Conservation (phyloP, 352 stramenopile species). For the Stephanocyclus meneghinianus region DNA sequence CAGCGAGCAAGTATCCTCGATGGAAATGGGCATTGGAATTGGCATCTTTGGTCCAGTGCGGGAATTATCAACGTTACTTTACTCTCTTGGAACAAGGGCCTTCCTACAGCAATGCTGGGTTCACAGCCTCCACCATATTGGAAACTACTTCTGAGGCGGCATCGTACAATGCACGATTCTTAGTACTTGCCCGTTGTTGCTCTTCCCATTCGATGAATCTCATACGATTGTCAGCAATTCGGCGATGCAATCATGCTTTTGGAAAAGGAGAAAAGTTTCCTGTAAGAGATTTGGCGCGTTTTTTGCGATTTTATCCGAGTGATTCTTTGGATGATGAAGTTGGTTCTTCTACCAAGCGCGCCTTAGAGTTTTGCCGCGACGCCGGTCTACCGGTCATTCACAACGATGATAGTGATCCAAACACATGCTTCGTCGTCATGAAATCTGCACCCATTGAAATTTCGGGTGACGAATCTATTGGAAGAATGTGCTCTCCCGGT, state of each 20-base stretch:
- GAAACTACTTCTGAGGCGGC: neutral
- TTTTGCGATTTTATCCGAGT: slow-evolving; percentile 33
- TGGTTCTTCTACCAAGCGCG: slow-evolving; percentile 1
- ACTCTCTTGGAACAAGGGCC: slow-evolving; percentile 31
- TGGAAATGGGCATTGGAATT: slow-evolving; percentile 56
- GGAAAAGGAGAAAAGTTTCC: slow-evolving; percentile 51
- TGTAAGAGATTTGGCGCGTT: slow-evolving; percentile 24
- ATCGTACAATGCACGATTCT: slow-evolving; percentile 35
- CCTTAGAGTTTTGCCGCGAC: slow-evolving; percentile 50
- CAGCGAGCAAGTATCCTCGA: slow-evolving; percentile 34
- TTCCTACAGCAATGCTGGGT: neutral
- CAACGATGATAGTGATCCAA: slow-evolving; percentile 13
- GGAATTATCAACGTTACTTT: slow-evolving; percentile 57
- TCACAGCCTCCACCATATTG: neutral
- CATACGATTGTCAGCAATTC: slow-evolving; percentile 35
- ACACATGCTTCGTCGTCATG: slow-evolving; percentile 34
- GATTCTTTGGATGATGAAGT: neutral
- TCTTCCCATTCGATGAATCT: slow-evolving; percentile 43
- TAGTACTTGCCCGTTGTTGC: slow-evolving; percentile 52
- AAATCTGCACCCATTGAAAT: slow-evolving; percentile 52
- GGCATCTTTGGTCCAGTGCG: slow-evolving; percentile 37
- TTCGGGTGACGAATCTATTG: slow-evolving; percentile 23
- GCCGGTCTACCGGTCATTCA: slow-evolving; percentile 43
- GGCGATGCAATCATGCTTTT: slow-evolving; percentile 54
- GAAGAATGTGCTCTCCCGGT: slow-evolving; percentile 53